phyloP scores from a whole-genome alignment of 2,329 filamentous ascomycete species.

The Elsinoe fawcettii region DNA sequence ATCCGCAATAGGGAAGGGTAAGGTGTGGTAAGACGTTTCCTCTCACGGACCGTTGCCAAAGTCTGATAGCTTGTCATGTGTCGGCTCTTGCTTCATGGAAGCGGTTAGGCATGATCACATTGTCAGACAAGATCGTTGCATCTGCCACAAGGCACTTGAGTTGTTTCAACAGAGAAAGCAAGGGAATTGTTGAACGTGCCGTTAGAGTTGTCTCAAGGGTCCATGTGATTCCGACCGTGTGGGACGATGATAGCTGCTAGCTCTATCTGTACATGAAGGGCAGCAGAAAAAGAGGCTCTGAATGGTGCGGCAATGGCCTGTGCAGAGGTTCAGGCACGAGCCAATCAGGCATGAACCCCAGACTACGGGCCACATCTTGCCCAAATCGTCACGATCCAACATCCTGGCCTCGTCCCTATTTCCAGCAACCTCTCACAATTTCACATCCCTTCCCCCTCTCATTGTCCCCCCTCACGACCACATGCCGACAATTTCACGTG shows the following conservation, averaged over 20 bases:
- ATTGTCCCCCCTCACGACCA: neutral
- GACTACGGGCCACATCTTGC: constrained; percentile 2
- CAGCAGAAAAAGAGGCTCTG: no score
- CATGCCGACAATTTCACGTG: constrained; percentile 4
- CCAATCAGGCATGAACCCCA: constrained; percentile 6
- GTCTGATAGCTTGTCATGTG: neutral
- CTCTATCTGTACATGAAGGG: no score
- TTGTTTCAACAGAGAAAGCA: neutral
- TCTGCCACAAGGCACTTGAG: neutral
- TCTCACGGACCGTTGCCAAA: neutral
- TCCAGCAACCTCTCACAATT: neutral
- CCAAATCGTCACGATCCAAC: constrained; percentile 11
- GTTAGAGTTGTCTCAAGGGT: constrained; percentile 11
- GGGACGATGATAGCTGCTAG: neutral
- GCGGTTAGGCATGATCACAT: neutral
- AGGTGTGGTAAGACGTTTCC: neutral
- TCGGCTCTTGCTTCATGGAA: neutral
- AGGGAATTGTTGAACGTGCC: neutral
- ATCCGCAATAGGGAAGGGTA: neutral
- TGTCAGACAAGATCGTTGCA: constrained; percentile 7
- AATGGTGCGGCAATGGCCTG: neutral
- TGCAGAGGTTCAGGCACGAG: constrained; percentile 8
- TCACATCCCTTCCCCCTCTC: neutral
- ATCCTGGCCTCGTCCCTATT: constrained; percentile 14
- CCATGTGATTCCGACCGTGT: neutral